Evolutionary conservation across 495 filamentous ascomycete genomes (phyloP), one percentile per base, ranked within the genome.

Genomic region (Talaromyces adpressus): DNA sequence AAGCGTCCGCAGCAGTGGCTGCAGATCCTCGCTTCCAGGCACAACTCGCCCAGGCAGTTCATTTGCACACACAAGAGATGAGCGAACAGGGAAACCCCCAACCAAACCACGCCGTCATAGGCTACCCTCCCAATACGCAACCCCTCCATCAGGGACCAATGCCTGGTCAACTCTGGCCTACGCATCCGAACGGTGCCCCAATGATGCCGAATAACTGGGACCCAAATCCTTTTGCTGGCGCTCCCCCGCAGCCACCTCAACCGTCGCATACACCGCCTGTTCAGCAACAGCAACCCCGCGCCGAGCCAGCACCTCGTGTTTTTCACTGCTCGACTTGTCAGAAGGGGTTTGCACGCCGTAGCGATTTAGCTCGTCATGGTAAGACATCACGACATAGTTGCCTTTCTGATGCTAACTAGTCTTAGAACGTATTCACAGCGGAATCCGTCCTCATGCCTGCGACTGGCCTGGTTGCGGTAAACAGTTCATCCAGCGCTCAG

Each of bases 401-500:
- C 1, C 11, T 36, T 20, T 41, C 22, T 3, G 4, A 54, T 62
- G 18, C 20, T 36, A 32, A 45, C 22, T 57, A 41, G 22, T 45
- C n/a, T 69, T 11, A 98, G 94, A 98, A 76, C 89, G 94, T 14
- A 98, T 98, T 63, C 94, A 98, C 71, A 96, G 87, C 57, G 95
- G 95, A 14, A 80, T 93, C 51, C 82, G 95, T 41, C 94, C 94
- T 39, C 94, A 98, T 74, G 90, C 92, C 52, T 98, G 94, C 74
- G 93, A 96, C 66, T 89, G 85, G 72, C 89, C 89, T 45, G 89
- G 88, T 18, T 98, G 94, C 74, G 87, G 87, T 32, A 98, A 98
- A 72, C 92, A 93, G 69, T 98, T 98, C 72, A 98, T 98, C 66
- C 94, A 98, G 70, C 86, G 94, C 36, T 97, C 94, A n/a, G 94